These are phyloP conservation scores for Peribolospora kevripleyi DNA, from an alignment of 768 basidiomycete species.

Conservation along the genomic window DNA sequence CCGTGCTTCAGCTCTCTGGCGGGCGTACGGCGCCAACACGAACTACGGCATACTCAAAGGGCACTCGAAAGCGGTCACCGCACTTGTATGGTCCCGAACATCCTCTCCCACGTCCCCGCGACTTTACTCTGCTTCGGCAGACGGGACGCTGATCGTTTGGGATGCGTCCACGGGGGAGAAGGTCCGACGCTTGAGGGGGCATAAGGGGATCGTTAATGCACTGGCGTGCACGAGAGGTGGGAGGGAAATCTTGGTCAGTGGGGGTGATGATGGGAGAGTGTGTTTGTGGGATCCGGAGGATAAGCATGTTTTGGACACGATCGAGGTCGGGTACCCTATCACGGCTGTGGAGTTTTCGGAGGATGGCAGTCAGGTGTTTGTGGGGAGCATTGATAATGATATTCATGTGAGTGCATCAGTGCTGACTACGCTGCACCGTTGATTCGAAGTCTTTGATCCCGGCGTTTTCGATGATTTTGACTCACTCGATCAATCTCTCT, in stretches of 20 bases:
- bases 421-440: not conserved
- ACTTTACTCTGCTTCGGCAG: slow-evolving; percentile 69
- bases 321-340: slow-evolving; percentile 56
- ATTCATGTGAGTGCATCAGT: slow-evolving; percentile 44
- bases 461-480: not conserved
- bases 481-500: not conserved
- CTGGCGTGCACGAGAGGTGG: slow-evolving; percentile 68
- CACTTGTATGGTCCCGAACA: slow-evolving; percentile 30
- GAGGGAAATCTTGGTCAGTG: slow-evolving; percentile 63
- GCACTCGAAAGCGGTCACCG: slow-evolving; percentile 73
- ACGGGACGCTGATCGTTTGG: slow-evolving; percentile 51
- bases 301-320: slow-evolving; percentile 52
- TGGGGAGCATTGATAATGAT: slow-evolving; percentile 87
- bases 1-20: slow-evolving; percentile 43
- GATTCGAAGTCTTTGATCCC: not conserved
- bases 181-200: slow-evolving; percentile 56
- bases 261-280: slow-evolving; percentile 76
- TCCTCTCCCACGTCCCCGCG: slow-evolving; percentile 18
- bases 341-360: slow-evolving; percentile 62
- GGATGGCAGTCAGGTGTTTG: slow-evolving; percentile 68
- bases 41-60: slow-evolving; percentile 73
- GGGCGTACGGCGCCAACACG: slow-evolving; percentile 70
- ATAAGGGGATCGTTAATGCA: slow-evolving; percentile 71
- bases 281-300: slow-evolving; percentile 62
- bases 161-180: slow-evolving; percentile 68